phyloP scores from a whole-genome alignment of 768 basidiomycete species.

The Termitomyces sp. region DNA sequence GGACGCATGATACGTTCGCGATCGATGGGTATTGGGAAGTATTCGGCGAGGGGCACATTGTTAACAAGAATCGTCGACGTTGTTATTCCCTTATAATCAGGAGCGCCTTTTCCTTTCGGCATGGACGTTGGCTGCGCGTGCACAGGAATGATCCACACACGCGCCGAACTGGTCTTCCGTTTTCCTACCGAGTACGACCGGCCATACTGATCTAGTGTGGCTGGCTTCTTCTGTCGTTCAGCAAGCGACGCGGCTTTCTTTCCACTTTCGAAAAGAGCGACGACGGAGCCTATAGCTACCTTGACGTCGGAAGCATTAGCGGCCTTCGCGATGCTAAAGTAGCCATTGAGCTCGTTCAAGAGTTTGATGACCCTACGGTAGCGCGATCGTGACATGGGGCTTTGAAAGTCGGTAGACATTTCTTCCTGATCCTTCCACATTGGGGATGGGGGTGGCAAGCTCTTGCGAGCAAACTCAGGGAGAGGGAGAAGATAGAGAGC shows the following conservation, averaged over 20 bases:
- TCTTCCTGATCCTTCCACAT: conserved; percentile 67
- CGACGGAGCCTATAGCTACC: conserved; percentile 41
- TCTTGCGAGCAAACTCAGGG: conserved; percentile 59
- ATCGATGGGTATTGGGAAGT: conserved; percentile 72
- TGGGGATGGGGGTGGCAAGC: conserved; percentile 51
- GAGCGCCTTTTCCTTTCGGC: not conserved
- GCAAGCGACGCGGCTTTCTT: conserved; percentile 46
- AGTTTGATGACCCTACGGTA: conserved; percentile 61
- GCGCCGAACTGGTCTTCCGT: conserved; percentile 85
- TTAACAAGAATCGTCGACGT: conserved; percentile 79
- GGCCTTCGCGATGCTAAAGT: conserved; percentile 51
- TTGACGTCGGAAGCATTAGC: conserved; percentile 58
- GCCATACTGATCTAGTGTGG: conserved; percentile 68
- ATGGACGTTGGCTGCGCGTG: conserved; percentile 17
- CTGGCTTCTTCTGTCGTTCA: conserved; percentile 50
- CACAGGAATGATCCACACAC: conserved; percentile 89
- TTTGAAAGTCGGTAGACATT: conserved; percentile 52
- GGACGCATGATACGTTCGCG: conserved; percentile 81
- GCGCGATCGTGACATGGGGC: conserved; percentile 60
- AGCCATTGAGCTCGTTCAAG: conserved; percentile 63
- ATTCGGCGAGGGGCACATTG: conserved; percentile 70
- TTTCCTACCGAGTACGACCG: conserved; percentile 82
- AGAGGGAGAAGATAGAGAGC: conserved; percentile 71
- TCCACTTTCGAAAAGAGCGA: conserved; percentile 62
- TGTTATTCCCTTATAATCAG: conserved; percentile 29